Percentiles rank a stretch among this genome's conserved stretches.
Conservation (phyloP, 257 asterid species). For the Echites panduratus region DNA sequence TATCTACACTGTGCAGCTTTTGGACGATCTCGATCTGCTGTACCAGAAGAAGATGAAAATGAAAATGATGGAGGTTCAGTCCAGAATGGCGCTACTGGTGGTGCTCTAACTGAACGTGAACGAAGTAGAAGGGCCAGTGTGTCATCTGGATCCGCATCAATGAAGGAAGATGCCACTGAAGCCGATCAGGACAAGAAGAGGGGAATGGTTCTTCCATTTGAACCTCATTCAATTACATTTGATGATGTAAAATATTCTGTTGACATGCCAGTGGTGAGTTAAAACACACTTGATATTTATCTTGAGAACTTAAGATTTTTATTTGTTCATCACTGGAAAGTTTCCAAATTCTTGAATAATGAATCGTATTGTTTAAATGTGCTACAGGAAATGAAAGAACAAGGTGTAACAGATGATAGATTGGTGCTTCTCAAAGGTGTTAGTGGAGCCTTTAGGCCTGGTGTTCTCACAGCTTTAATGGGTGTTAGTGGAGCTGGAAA, state of each 20-base stretch:
- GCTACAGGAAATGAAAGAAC: constrained; percentile 65
- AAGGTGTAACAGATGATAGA: constrained; percentile 43
- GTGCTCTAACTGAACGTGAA: background rate
- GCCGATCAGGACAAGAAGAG: constrained; percentile 26
- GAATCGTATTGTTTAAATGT: background rate
- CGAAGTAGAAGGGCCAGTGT: background rate
- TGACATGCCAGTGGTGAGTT: constrained; percentile 69
- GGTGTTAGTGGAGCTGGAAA: constrained; percentile 92
- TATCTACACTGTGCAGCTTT: constrained; percentile 40
- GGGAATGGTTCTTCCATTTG: constrained; percentile 92
- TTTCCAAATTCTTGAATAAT: background rate
- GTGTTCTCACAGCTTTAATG: constrained; percentile 78
- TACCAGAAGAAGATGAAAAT: constrained; percentile 33
- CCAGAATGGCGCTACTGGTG: constrained; percentile 1
- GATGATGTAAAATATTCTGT: constrained; percentile 67
- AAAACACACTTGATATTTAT: background rate
- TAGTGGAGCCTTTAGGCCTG: constrained; percentile 80
- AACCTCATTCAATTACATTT: constrained; percentile 77
- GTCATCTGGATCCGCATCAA: constrained; percentile 8
- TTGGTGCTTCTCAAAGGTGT: constrained; percentile 56
- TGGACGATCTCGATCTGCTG: constrained; percentile 40
- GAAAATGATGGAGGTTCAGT: constrained; percentile 15
- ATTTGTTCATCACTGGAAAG: background rate
- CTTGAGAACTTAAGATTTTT: background rate
- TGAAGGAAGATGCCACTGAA: constrained; percentile 28